Percentiles rank a stretch among this genome's conserved stretches.
These are phyloP conservation scores for Brassica cretica DNA, from an alignment of 345 rosid species.

Conservation along the genomic window DNA sequence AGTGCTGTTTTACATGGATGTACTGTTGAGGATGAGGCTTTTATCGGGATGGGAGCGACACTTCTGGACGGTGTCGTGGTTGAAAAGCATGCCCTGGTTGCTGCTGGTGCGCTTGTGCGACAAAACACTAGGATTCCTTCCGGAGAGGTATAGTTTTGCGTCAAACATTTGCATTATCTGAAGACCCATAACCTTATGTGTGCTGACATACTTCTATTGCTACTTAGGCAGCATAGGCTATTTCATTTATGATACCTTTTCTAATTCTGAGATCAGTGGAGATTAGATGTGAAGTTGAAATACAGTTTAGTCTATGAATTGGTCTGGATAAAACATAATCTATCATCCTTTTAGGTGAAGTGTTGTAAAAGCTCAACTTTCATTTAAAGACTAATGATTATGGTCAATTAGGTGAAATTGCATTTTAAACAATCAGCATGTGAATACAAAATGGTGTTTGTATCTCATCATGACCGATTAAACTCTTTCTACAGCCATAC, in stretches of 20 bases:
- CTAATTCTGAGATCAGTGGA: background rate
- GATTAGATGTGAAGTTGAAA: constrained; percentile 1
- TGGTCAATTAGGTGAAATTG: constrained; percentile 5
- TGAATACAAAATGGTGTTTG: constrained; percentile 14
- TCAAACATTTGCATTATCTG: background rate
- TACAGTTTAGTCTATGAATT: background rate
- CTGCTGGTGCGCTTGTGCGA: constrained; percentile 96
- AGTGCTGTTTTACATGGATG: constrained; percentile 97
- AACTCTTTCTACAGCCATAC: background rate
- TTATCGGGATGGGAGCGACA: constrained; percentile 93
- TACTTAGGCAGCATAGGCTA: constrained; percentile 22
- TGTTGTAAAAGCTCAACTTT: background rate
- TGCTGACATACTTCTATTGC: background rate
- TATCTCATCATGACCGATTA: constrained; percentile 3
- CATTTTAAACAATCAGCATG: background rate
- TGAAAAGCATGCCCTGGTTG: constrained; percentile 87
- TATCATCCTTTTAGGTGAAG: background rate
- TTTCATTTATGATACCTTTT: background rate
- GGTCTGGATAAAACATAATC: background rate
- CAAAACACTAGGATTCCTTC: constrained; percentile 84
- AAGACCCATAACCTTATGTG: background rate
- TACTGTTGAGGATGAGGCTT: constrained; percentile 87
- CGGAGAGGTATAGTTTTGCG: constrained; percentile 64
- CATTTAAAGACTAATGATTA: background rate
- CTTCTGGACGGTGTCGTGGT: constrained; percentile 89